Evolutionary conservation across 2,329 filamentous ascomycete genomes (phyloP).

Genomic region (Alternaria arborescens): DNA sequence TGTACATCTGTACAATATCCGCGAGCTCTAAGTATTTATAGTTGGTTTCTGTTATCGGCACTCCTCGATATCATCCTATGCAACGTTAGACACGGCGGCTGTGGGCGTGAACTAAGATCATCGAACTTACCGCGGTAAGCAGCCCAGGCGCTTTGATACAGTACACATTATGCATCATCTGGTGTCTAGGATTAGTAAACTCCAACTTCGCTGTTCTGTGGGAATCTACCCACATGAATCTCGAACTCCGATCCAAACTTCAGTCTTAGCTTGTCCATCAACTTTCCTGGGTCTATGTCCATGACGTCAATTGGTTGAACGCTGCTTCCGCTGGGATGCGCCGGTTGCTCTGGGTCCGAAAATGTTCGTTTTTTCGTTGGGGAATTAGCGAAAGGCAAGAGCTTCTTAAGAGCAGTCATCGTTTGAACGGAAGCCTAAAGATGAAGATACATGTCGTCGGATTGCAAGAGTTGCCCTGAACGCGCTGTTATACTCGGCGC

Average conservation of each 20-base stretch:
- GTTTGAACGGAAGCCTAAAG: too few relatives aligned
- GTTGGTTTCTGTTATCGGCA: too few relatives aligned
- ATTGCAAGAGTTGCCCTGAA: neutral
- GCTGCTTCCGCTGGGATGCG: neutral
- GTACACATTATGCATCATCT: conserved; percentile 19
- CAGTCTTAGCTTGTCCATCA: neutral
- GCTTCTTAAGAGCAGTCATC: too few relatives aligned
- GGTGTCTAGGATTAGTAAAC: neutral
- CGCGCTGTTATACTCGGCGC: neutral
- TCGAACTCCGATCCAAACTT: conserved; percentile 4
- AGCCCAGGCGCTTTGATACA: conserved; percentile 6
- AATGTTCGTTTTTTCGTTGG: too few relatives aligned
- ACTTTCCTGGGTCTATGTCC: conserved; percentile 8
- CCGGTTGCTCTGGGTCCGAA: too few relatives aligned
- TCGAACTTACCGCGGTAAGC: neutral
- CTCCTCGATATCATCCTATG: too few relatives aligned
- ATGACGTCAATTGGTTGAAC: neutral
- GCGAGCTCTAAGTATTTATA: too few relatives aligned
- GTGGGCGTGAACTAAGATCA: neutral
- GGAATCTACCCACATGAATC: neutral
- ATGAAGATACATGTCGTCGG: neutral
- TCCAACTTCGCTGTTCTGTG: neutral
- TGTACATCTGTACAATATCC: too few relatives aligned
- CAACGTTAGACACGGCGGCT: too few relatives aligned
- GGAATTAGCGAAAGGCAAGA: too few relatives aligned